Evolutionary conservation across 805 yeast species (phyloP), one percentile per base, ranked within the genome.

Genomic region (Scheffersomyces amazonensis): DNA sequence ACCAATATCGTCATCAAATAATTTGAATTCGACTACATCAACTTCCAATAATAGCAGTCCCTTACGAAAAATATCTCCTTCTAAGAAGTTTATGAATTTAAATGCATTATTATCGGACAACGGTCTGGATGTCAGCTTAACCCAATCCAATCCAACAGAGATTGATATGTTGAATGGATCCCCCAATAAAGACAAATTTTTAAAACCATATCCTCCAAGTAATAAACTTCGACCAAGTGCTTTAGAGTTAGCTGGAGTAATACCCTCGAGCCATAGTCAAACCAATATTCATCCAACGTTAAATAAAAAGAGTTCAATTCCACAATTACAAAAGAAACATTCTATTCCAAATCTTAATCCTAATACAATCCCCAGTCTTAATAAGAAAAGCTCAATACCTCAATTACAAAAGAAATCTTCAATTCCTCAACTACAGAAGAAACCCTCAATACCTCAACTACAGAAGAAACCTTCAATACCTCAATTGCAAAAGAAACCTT

Each of bases 61-160:
- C n/a, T 31, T 43, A 6, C 45, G 52, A n/a, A 52, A 48, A 25
- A 68, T 69, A 4, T 65, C 71, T 1, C 74, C 74, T 1, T 67
- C 73, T 6, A 67, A 62, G 40, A 62, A 64, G 31, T 62, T 66
- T 5, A 57, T 58, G 59, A 62, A 68, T 40, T 56, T 69, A 38
- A 58, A 64, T 41, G 50, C 49, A 30, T 40, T 66, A 19, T 45
- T 68, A 31, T 53, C 47, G 35, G 36, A 41, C 4, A 41, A 39
- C 5, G 32, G 41, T 7, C 41, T 35, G 5, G 17, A 13, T 13
- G 17, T 5, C n/a, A n/a, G n/a, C n/a, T n/a, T n/a, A n/a, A n/a
- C n/a, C n/a, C n/a, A n/a, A n/a, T n/a, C n/a, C n/a, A n/a, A n/a
- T 13, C 17, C 17, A 13, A 27, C 5, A 13, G 30, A 27, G 10